A percentile compares a stretch with the other conserved stretches of the same genome.
These are phyloP conservation scores for Talaromyces wortmannii DNA, from an alignment of 495 filamentous ascomycete genomes.

Conservation along the genomic window DNA sequence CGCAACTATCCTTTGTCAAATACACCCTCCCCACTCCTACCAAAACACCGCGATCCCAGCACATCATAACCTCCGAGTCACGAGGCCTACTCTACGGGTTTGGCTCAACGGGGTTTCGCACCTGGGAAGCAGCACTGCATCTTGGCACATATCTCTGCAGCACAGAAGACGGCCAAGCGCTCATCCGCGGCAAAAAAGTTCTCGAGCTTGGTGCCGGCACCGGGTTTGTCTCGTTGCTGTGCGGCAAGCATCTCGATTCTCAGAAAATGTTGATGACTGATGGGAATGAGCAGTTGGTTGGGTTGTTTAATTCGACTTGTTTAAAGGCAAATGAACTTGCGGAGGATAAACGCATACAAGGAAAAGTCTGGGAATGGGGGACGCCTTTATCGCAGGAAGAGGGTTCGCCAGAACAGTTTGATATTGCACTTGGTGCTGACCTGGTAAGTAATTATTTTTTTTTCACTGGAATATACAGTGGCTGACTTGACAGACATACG, in stretches of 20 bases:
- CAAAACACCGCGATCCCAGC: conserved; percentile 10
- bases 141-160: conserved; percentile 64
- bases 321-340: conserved; percentile 59
- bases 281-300: conserved; percentile 67
- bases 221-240: conserved; percentile 76
- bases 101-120: conserved; percentile 81
- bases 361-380: conserved; percentile 32
- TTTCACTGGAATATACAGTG: too few species aligned
- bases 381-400: conserved; percentile 12
- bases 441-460: conserved; percentile 29
- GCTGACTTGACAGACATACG: conserved; percentile 50
- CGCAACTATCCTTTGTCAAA: conserved; percentile 66
- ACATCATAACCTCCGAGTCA: conserved; percentile 47
- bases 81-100: conserved; percentile 63
- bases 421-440: conserved; percentile 44
- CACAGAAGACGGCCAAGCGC: conserved; percentile 23
- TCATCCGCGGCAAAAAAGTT: conserved; percentile 52
- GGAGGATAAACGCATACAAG: conserved; percentile 27
- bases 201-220: conserved; percentile 90
- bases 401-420: conserved; percentile 18
- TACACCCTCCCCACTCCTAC: conserved; percentile 47
- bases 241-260: conserved; percentile 64
- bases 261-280: conserved; percentile 67
- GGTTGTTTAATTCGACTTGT: conserved; percentile 55
- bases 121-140: conserved; percentile 91